Conservation (phyloP, 2,329 filamentous ascomycete genomes). For the Grosmannia penicillata region DNA sequence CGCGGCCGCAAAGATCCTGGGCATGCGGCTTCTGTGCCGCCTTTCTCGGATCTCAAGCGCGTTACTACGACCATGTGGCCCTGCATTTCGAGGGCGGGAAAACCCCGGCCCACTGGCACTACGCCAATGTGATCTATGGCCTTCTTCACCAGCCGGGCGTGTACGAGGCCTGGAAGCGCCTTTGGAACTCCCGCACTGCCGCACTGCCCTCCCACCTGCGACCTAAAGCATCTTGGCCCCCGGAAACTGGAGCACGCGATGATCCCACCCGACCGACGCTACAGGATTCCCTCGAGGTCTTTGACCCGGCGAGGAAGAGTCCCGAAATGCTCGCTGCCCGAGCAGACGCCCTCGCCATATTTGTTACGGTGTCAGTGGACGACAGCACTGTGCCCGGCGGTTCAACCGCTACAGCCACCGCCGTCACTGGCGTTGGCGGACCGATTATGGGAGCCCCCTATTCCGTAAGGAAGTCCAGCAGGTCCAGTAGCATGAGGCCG, state of each 20-base stretch:
- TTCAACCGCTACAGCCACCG: neutral
- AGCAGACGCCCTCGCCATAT: slow-evolving; percentile 38
- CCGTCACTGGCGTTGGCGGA: no score
- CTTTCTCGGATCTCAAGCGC: slow-evolving; percentile 47
- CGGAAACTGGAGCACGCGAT: slow-evolving; percentile 20
- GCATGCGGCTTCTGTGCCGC: slow-evolving; percentile 54
- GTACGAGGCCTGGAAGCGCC: slow-evolving; percentile 43
- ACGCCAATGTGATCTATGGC: slow-evolving; percentile 52
- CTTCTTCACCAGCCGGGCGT: slow-evolving; percentile 51
- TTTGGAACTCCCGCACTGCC: slow-evolving; percentile 30
- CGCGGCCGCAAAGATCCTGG: slow-evolving; percentile 48
- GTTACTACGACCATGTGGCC: slow-evolving; percentile 53
- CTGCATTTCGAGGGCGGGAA: slow-evolving; percentile 50
- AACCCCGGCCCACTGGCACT: slow-evolving; percentile 52
- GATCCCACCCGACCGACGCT: slow-evolving; percentile 15
- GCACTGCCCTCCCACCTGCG: slow-evolving; percentile 32
- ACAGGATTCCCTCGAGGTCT: slow-evolving; percentile 51
- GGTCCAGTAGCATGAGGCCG: no score
- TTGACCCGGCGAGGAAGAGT: slow-evolving; percentile 41
- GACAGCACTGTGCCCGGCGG: neutral
- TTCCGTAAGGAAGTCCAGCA: no score
- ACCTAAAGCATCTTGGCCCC: slow-evolving; percentile 45
- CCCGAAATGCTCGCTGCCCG: slow-evolving; percentile 41
- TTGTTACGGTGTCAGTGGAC: slow-evolving; percentile 14
- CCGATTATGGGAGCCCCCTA: no score